phyloP scores from a whole-genome alignment of 345 rosid genomes.

The Sonneratia caseolaris region DNA sequence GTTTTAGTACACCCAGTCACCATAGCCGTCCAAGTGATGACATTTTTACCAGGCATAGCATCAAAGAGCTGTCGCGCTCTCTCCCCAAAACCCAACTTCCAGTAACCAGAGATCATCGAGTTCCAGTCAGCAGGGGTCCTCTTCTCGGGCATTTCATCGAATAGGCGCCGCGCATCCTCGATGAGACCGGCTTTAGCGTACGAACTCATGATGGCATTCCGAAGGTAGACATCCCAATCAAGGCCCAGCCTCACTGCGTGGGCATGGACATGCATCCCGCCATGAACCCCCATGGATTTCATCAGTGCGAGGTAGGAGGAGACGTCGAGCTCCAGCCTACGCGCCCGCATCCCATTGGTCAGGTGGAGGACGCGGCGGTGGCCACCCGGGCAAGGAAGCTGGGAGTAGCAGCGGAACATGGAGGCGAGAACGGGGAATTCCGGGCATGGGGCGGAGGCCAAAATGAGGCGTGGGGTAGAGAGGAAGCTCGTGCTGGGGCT shows the following conservation, averaged over 20 bases:
- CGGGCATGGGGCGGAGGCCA: neutral
- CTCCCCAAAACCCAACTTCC: constrained; percentile 26
- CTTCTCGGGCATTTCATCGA: constrained; percentile 46
- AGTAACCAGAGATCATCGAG: constrained; percentile 40
- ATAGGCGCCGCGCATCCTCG: constrained; percentile 31
- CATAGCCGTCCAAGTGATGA: constrained; percentile 74
- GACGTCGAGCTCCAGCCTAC: constrained; percentile 13
- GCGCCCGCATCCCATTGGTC: neutral
- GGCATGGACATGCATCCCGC: constrained; percentile 23
- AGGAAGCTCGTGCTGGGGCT: neutral
- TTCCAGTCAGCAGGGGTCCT: constrained; percentile 32
- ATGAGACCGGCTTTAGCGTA: constrained; percentile 20
- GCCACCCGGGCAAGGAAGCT: neutral
- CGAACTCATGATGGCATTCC: constrained; percentile 27
- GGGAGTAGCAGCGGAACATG: neutral
- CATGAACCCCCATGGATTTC: constrained; percentile 23
- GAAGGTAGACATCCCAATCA: constrained; percentile 17
- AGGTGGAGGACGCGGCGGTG: neutral
- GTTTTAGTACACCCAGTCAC: constrained; percentile 65
- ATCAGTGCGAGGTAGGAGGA: constrained; percentile 26
- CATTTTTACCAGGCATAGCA: constrained; percentile 54
- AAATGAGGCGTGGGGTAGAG: neutral
- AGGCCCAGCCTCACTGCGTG: constrained; percentile 27
- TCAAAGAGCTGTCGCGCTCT: constrained; percentile 63
- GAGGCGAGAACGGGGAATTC: neutral